Base-by-base conservation (phyloP, 352 stramenopile species). In the Phytophthora ramorum region DNA sequence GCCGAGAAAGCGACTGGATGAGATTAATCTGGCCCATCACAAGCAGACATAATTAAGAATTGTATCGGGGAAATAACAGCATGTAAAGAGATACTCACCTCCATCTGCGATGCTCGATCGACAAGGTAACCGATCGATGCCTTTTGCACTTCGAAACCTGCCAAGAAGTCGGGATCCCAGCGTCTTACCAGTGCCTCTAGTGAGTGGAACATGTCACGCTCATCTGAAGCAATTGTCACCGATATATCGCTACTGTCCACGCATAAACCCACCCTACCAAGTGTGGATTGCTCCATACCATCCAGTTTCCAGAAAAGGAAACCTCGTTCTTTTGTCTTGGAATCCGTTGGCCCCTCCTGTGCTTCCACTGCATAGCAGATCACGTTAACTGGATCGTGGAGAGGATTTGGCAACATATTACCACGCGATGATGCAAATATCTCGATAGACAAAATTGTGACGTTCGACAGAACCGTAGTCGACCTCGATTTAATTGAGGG, bases 101-200 rank as follows among this genome's bases (percentile, higher is more conserved):
- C 63, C 46, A 97, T 56, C 32, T 83, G 73, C 0, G 62, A 75
- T 8, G 78, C 85, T 54, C 90, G 73, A 61, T 91, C 74, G 28
- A 96, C 70, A 47, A 96, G 49, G 48, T 95, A 96, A 37, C 89
- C 89, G 30, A 88, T 78, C 3, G 88, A 93, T 51, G 69, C 56
- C 22, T 90, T 88, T 67, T 97, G 88, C 1, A 96, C 76, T 64
- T 98, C 92, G 74, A 91, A 98, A 10, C 92, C 90, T 40, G 80
- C 69, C 35, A 98, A 71, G 43, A 97, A 95, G 56, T 98, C 92
- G n/a, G 91, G 91, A 54, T 98, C 90, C 79, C 84, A 92, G 10
- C 71, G 40, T 9, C 73, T 69, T 28, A 97, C 81, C 14, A 96
- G 41, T 12, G 32, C 45, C 26, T 89, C 71, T 5, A 97, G 35